Percentiles rank a stretch among this genome's conserved stretches.
These are phyloP conservation scores for Fusarium phyllophilum DNA, from an alignment of 2,329 filamentous ascomycete genomes.

Conservation along the genomic window DNA sequence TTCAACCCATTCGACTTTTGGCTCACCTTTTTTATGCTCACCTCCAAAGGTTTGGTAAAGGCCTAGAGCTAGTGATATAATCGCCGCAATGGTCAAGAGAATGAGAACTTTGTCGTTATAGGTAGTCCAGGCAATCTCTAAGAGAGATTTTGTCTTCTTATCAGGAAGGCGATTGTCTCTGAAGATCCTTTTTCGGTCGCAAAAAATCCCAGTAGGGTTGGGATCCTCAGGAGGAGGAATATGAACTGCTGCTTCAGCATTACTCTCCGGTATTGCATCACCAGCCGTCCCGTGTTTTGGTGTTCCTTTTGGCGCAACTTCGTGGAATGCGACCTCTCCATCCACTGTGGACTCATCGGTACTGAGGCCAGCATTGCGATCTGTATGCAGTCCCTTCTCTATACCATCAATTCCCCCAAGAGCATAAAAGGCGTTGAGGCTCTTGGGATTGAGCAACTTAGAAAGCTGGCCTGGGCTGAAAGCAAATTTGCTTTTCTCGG, in stretches of 20 bases:
- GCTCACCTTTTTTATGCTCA: constrained; percentile 54
- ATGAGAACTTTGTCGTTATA: constrained; percentile 81
- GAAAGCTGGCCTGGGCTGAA: constrained; percentile 82
- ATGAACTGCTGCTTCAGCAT: constrained; percentile 38
- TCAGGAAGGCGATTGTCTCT: constrained; percentile 71
- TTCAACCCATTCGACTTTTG: constrained; percentile 74
- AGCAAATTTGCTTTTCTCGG: constrained; percentile 84
- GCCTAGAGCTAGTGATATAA: constrained; percentile 74
- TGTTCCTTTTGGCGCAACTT: constrained; percentile 58
- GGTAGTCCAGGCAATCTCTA: constrained; percentile 72
- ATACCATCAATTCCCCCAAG: constrained; percentile 78
- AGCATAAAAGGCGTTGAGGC: constrained; percentile 76
- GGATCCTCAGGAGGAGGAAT: constrained; percentile 40
- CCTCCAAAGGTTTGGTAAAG: constrained; percentile 73
- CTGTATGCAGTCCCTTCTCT: constrained; percentile 76
- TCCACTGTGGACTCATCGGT: constrained; percentile 73
- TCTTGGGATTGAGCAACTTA: constrained; percentile 85
- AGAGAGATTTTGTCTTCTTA: constrained; percentile 70
- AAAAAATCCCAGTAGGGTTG: constrained; percentile 37
- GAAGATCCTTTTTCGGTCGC: constrained; percentile 56
- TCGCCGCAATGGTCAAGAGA: constrained; percentile 73
- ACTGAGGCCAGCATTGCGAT: constrained; percentile 73
- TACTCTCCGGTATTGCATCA: constrained; percentile 45
- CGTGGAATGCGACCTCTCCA: constrained; percentile 74
- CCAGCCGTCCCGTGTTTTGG: constrained; percentile 49